These are phyloP conservation scores for Suillus subluteus DNA, from an alignment of 768 basidiomycete species.

Conservation along the genomic window DNA sequence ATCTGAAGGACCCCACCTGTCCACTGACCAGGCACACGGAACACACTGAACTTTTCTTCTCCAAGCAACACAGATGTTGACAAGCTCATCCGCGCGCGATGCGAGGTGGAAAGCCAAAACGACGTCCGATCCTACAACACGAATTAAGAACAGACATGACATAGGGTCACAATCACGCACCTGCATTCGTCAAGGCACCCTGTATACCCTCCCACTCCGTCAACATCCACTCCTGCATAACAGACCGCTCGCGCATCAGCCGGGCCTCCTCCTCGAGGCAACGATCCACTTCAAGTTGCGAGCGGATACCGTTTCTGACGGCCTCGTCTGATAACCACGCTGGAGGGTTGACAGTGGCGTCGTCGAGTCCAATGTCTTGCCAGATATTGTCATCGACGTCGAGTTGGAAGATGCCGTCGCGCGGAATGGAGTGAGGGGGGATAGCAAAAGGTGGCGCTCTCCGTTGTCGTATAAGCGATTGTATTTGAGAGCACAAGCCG, in stretches of 20 bases:
- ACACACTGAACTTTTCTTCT: no score
- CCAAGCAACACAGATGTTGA: no score
- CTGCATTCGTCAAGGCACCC: no score
- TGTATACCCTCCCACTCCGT: no score
- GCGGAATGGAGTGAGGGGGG: conserved; percentile 25
- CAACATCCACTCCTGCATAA: no score
- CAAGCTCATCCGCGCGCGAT: no score
- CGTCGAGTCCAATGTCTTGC: conserved; percentile 35
- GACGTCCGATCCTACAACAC: no score
- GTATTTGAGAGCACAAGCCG: conserved; percentile 24
- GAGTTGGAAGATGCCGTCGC: conserved; percentile 29
- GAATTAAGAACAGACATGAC: no score
- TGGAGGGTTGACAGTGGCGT: conserved; percentile 8
- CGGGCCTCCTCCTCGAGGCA: conserved; percentile 31
- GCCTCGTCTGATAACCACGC: conserved; percentile 24
- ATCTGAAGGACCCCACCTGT: conserved; percentile 12
- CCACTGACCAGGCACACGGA: conserved; percentile 3
- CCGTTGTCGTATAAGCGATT: conserved; percentile 15
- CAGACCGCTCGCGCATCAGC: no score
- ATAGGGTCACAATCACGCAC: no score
- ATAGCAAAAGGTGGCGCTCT: conserved; percentile 27
- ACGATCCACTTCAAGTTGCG: conserved; percentile 24
- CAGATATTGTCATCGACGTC: conserved; percentile 44
- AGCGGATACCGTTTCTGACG: conserved; percentile 20
- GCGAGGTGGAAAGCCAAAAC: no score